Evolutionary conservation across 2,329 filamentous ascomycete genomes (phyloP), one percentile per base, ranked within the genome.

Genomic region (Alternaria sp.): DNA sequence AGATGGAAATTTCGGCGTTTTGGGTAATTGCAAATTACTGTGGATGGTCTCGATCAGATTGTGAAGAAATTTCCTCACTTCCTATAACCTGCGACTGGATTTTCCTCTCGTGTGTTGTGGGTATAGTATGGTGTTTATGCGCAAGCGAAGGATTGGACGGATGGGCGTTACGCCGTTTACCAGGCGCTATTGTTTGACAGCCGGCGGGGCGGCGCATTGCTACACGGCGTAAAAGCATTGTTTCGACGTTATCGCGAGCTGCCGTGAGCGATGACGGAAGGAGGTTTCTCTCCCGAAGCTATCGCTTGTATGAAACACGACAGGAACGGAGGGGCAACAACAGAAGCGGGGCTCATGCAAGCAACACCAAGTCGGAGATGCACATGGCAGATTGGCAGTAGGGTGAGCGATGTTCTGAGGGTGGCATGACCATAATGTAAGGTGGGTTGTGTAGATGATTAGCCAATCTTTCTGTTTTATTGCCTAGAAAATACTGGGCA

Each of bases 111-210:
- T 49, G 46, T 26, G 46, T 49, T 49, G 46, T 49, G 46, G 32
- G 32, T 49, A 49, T 49, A 49, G 32, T 26, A 38, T 7, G 14
- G 46, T n/a, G 55, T 54, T 58, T 26, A 47, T 42, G 55, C 49
- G 48, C 41, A 18, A 2, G 30, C 20, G 49, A 58, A 54, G 55
- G 55, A 58, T 58, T 39, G 41, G 20, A 32, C 28, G 34, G 42
- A 42, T 30, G 38, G 49, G 54, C 38, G 42, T 51, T 44, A 47
- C 55, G 49, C 49, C 46, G 46, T 49, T 49, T 24, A 34, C 16
- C 30, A 38, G 12, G 49, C 55, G 49, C 55, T 58, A 58, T 58
- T 54, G 55, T 58, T 58, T 58, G 49, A 58, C 55, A 58, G 49
- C 49, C 22, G 42, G 49, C 52, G 49, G 55, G 55, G 55, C 55